Evolutionary conservation across 805 yeast species (phyloP).

Genomic region (Wickerhamomyces hampshirensis): DNA sequence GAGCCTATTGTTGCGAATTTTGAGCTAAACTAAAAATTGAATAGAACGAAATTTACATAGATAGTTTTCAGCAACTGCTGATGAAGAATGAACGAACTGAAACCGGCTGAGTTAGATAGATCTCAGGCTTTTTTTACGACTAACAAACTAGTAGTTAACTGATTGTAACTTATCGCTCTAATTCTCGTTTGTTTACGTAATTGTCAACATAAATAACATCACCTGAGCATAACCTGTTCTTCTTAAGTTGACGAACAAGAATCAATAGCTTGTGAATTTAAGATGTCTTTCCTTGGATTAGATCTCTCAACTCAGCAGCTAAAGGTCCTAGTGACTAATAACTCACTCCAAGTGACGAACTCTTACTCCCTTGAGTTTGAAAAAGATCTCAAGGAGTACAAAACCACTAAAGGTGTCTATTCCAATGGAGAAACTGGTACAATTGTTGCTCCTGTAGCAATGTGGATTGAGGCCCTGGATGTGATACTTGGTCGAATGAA

Average conservation of each 20-base stretch:
- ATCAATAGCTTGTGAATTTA: no score
- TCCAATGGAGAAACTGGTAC: constrained; percentile 49
- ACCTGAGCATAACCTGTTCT: no score
- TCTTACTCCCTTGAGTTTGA: constrained; percentile 73
- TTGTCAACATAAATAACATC: no score
- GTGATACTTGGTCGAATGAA: constrained; percentile 49
- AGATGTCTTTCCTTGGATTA: constrained; percentile 49
- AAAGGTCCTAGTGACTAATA: constrained; percentile 64
- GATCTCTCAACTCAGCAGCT: constrained; percentile 90
- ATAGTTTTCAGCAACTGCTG: no score
- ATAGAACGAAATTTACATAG: no score
- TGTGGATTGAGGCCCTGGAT: constrained; percentile 88
- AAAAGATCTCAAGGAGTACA: constrained; percentile 51
- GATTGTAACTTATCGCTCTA: neutral
- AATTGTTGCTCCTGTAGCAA: constrained; percentile 74
- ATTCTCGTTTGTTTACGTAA: neutral
- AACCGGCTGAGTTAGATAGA: no score
- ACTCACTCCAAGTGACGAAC: constrained; percentile 44
- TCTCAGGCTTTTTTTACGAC: no score
- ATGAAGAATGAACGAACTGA: no score
- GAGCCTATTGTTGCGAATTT: constrained; percentile 11
- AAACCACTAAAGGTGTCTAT: constrained; percentile 70
- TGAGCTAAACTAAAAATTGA: no score
- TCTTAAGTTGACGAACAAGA: no score
- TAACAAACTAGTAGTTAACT: no score